phyloP scores from a whole-genome alignment of 2,329 filamentous ascomycete genomes.

The Colletotrichum tropicicola region DNA sequence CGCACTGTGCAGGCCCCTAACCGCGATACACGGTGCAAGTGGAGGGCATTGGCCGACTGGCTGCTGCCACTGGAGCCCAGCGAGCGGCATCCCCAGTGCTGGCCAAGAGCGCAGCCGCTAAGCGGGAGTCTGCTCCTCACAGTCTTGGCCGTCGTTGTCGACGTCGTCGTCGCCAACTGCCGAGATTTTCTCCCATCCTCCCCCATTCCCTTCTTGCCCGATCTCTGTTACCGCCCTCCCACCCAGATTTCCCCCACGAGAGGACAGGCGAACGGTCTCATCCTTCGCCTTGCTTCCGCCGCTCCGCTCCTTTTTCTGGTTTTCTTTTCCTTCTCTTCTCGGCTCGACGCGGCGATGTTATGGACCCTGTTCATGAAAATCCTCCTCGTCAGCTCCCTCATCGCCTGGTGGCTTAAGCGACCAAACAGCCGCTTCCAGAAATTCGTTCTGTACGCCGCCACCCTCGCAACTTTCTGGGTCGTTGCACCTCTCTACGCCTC shows the following conservation, averaged over 20 bases:
- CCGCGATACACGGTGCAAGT: slow-evolving; percentile 14
- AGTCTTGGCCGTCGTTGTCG: background rate
- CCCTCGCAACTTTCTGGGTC: slow-evolving; percentile 29
- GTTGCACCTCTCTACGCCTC: slow-evolving; percentile 28
- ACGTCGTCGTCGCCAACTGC: slow-evolving; percentile 29
- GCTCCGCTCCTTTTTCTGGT: slow-evolving; percentile 10
- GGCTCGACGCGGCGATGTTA: slow-evolving; percentile 32
- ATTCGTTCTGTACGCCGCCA: slow-evolving; percentile 24
- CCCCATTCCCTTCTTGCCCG: slow-evolving; percentile 17
- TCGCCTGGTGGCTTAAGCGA: slow-evolving; percentile 33
- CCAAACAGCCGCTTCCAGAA: slow-evolving; percentile 26
- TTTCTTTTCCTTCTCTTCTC: slow-evolving; percentile 13
- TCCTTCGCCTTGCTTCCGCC: slow-evolving; percentile 22
- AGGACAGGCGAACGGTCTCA: slow-evolving; percentile 27
- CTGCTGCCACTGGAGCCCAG: background rate
- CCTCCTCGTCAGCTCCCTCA: slow-evolving; percentile 31
- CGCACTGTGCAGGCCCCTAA: slow-evolving; percentile 20
- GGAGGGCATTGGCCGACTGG: background rate
- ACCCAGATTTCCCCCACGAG: slow-evolving; percentile 17
- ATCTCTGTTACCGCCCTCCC: slow-evolving; percentile 18
- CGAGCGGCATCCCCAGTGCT: background rate
- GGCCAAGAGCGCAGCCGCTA: too few relatives aligned
- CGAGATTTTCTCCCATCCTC: slow-evolving; percentile 30
- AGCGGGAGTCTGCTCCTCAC: background rate
- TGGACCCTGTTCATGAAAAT: slow-evolving; percentile 32